Conservation (phyloP, 2,329 filamentous ascomycete genomes). For the Eutypella sp. region DNA sequence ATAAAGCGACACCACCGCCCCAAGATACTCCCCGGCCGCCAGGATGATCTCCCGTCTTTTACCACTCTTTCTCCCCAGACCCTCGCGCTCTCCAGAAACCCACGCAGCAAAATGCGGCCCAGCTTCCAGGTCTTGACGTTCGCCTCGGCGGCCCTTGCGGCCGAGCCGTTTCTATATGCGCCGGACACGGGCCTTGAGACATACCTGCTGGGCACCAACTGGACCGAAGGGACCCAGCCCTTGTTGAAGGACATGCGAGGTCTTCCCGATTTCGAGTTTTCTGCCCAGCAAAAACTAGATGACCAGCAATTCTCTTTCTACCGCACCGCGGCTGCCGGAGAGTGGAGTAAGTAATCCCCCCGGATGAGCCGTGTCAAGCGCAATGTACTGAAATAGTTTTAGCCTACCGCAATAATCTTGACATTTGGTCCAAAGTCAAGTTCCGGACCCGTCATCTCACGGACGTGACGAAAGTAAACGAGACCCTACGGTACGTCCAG, state of each 20-base stretch:
- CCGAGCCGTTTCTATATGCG: slow-evolving; percentile 28
- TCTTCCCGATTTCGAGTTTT: slow-evolving; percentile 46
- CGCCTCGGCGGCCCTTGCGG: slow-evolving; percentile 22
- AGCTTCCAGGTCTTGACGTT: slow-evolving; percentile 10
- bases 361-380: not conserved
- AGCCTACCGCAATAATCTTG: slow-evolving; percentile 46
- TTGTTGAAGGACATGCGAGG: slow-evolving; percentile 36
- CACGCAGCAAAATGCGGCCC: slow-evolving; percentile 5
- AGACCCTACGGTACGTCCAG: slow-evolving; percentile 25
- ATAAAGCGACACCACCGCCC: too few species aligned
- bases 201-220: slow-evolving; percentile 25
- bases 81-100: not conserved
- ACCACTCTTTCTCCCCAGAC: not conserved
- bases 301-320: slow-evolving; percentile 42
- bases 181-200: slow-evolving; percentile 30
- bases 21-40: too few species aligned
- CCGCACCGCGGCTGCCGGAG: slow-evolving; percentile 42
- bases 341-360: slow-evolving; percentile 30
- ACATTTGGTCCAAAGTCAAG: slow-evolving; percentile 41
- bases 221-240: slow-evolving; percentile 30
- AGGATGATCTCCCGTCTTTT: too few species aligned
- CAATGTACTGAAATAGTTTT: not conserved
- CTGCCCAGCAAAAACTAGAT: slow-evolving; percentile 38
- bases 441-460: not conserved
- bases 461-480: slow-evolving; percentile 1